phyloP scores from a whole-genome alignment of 495 filamentous ascomycete genomes.

The Penicillium pulvis region DNA sequence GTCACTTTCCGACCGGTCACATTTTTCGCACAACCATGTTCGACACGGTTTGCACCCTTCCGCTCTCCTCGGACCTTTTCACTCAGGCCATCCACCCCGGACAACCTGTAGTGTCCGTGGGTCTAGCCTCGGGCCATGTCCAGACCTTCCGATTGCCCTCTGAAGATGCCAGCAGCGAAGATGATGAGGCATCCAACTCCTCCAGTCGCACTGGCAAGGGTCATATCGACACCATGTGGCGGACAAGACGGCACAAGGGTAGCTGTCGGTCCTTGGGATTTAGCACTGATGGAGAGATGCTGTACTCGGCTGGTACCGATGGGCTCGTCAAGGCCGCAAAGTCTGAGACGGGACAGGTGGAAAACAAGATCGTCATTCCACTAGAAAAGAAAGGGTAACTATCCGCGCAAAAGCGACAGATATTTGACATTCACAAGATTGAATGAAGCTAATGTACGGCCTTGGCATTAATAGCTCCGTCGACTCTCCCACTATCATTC shows the following conservation, averaged over 20 bases:
- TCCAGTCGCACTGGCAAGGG: slow-evolving; percentile 61
- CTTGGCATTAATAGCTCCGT: slow-evolving; percentile 27
- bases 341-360: slow-evolving; percentile 75
- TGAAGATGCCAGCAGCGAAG: slow-evolving; percentile 46
- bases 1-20: slow-evolving; percentile 56
- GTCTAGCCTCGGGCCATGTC: slow-evolving; percentile 83
- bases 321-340: slow-evolving; percentile 85
- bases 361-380: slow-evolving; percentile 66
- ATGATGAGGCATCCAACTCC: slow-evolving; percentile 47
- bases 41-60: slow-evolving; percentile 87
- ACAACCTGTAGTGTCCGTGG: slow-evolving; percentile 80
- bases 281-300: slow-evolving; percentile 67
- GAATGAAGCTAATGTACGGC: slow-evolving; percentile 6
- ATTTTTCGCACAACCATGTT: slow-evolving; percentile 66
- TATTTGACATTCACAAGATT: neutral
- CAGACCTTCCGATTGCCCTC: slow-evolving; percentile 79
- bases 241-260: slow-evolving; percentile 86
- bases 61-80: slow-evolving; percentile 86
- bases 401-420: slow-evolving; percentile 11
- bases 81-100: slow-evolving; percentile 82
- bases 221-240: slow-evolving; percentile 82
- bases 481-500: slow-evolving; percentile 76
- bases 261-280: slow-evolving; percentile 83
- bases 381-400: slow-evolving; percentile 41
- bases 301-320: slow-evolving; percentile 92